Percentiles rank a stretch among this genome's conserved stretches.
These are phyloP conservation scores for Cryptosporidium ryanae DNA, from an alignment of 169 alveolate genomes.

Conservation along the genomic window DNA sequence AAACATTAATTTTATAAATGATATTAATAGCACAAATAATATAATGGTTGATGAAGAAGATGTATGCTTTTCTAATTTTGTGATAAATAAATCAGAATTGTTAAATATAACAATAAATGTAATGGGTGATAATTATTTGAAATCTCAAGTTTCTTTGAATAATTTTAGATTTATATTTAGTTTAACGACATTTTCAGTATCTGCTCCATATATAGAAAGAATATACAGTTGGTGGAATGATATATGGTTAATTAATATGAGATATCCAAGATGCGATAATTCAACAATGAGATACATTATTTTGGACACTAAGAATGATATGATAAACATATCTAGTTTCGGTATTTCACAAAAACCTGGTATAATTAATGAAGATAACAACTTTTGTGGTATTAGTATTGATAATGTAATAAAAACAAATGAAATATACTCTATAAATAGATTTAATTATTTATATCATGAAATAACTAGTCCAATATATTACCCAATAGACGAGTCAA, in stretches of 20 bases:
- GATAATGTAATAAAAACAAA: not conserved
- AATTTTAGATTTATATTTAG: slow-evolving; percentile 69
- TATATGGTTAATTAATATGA: slow-evolving; percentile 53
- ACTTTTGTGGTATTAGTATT: not conserved
- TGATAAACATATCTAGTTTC: slow-evolving; percentile 31
- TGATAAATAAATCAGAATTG: slow-evolving; percentile 27
- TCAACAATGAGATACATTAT: slow-evolving; percentile 72
- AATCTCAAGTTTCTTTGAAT: slow-evolving; percentile 9
- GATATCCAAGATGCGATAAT: slow-evolving; percentile 50
- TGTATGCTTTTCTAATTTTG: slow-evolving; percentile 17
- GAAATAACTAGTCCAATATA: slow-evolving; percentile 42
- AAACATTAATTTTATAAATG: not conserved
- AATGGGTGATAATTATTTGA: slow-evolving; percentile 25
- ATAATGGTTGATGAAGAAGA: slow-evolving; percentile 17
- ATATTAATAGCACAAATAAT: not conserved
- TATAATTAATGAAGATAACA: not conserved
- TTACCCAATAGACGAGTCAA: slow-evolving; percentile 36
- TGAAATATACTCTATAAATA: slow-evolving; percentile 25
- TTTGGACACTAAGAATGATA: slow-evolving; percentile 38
- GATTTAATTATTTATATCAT: slow-evolving; percentile 16
- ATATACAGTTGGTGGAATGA: slow-evolving; percentile 68
- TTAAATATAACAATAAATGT: slow-evolving; percentile 21
- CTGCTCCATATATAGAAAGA: slow-evolving; percentile 46
- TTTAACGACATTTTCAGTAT: slow-evolving; percentile 44
- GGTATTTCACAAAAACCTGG: slow-evolving; percentile 1